Evolutionary conservation across 192 early-diverging fungal species (phyloP).

Genomic region (Podila horticola): DNA sequence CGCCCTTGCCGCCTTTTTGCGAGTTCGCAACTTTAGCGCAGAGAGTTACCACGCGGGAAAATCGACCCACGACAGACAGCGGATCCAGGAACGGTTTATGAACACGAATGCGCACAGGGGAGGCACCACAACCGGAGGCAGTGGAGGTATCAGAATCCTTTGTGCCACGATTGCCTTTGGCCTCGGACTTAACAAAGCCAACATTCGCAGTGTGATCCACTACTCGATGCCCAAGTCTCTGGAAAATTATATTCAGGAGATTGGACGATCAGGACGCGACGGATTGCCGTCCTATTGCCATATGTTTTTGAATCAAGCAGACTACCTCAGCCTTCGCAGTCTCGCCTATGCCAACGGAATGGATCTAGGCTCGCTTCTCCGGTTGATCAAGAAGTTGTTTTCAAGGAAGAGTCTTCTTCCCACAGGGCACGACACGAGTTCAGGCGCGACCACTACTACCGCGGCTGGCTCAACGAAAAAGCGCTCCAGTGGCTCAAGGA

Average conservation of each 20-base stretch:
- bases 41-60: slow-evolving; percentile 86
- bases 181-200: slow-evolving; percentile 77
- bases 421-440: background rate
- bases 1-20: slow-evolving; percentile 72
- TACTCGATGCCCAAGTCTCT: slow-evolving; percentile 76
- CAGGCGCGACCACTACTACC: background rate
- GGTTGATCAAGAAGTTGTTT: slow-evolving; percentile 43
- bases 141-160: slow-evolving; percentile 65
- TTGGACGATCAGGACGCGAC: slow-evolving; percentile 75
- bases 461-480: too few relatives aligned
- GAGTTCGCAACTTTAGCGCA: slow-evolving; percentile 70
- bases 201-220: slow-evolving; percentile 79
- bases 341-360: slow-evolving; percentile 54
- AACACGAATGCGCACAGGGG: slow-evolving; percentile 22
- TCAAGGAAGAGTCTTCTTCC: slow-evolving; percentile 15
- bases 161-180: slow-evolving; percentile 84
- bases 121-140: background rate
- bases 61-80: slow-evolving; percentile 62
- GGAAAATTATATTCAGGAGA: slow-evolving; percentile 84
- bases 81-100: slow-evolving; percentile 78
- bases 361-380: slow-evolving; percentile 41
- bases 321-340: slow-evolving; percentile 57
- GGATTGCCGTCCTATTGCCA: slow-evolving; percentile 53
- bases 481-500: too few relatives aligned
- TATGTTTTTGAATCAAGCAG: slow-evolving; percentile 63